Conservation (phyloP, 164 flowering plant genomes). For the Vitis rupestris region DNA sequence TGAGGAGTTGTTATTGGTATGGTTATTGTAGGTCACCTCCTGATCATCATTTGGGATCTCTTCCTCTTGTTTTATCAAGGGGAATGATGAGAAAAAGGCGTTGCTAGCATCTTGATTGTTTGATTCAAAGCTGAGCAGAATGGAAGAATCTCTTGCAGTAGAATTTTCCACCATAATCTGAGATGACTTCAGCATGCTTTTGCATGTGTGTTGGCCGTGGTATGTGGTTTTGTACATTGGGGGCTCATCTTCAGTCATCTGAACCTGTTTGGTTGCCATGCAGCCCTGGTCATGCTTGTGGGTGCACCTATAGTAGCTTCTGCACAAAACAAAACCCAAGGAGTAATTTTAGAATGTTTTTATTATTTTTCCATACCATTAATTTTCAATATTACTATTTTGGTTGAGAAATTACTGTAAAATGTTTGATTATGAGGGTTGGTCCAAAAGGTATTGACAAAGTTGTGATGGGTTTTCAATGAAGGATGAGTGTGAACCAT, state of each 20-base stretch:
- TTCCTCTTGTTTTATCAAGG: constrained; percentile 17
- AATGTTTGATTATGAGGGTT: too few species aligned
- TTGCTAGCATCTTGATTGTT: neutral
- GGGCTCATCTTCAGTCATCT: constrained; percentile 40
- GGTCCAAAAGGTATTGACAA: too few species aligned
- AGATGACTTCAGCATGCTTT: constrained; percentile 8
- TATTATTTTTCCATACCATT: too few species aligned
- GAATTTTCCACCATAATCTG: constrained; percentile 17
- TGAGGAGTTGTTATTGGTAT: neutral
- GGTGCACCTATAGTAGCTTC: constrained; percentile 58
- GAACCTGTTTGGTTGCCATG: constrained; percentile 57
- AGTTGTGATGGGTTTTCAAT: too few species aligned
- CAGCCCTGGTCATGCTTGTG: constrained; percentile 48
- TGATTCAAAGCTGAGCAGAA: constrained; percentile 23
- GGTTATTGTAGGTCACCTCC: too few species aligned
- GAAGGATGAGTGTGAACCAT: too few species aligned
- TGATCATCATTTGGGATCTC: neutral
- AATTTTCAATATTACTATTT: too few species aligned
- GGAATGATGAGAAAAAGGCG: constrained; percentile 9
- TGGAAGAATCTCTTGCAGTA: constrained; percentile 4
- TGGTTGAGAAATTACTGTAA: too few species aligned
- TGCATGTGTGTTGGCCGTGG: constrained; percentile 47
- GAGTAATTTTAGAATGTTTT: too few species aligned
- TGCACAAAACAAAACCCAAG: constrained; percentile 15
- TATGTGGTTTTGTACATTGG: constrained; percentile 32